These are phyloP conservation scores for Aureobasidium lini DNA, from an alignment of 2,329 filamentous ascomycete genomes.

Conservation along the genomic window DNA sequence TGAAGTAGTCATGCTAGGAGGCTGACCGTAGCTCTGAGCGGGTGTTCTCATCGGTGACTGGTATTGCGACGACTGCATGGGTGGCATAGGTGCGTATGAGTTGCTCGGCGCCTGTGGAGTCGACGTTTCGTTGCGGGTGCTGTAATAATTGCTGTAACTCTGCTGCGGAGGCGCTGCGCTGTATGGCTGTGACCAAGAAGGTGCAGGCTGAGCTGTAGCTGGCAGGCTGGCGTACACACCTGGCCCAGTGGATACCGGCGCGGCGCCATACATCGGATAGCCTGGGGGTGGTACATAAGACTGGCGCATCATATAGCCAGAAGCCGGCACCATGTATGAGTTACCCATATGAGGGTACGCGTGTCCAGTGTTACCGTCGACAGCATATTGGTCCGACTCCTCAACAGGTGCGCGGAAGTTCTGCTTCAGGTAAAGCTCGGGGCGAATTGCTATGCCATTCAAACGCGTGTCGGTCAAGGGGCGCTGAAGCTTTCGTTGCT, in stretches of 20 bases:
- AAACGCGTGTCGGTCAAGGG: conserved; percentile 49
- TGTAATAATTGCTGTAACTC: conserved; percentile 23
- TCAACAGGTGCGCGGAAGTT: conserved; percentile 33
- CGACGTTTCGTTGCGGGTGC: conserved; percentile 15
- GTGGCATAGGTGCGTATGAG: conserved; percentile 9
- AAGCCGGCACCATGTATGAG: conserved; percentile 20
- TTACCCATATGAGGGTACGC: conserved; percentile 29
- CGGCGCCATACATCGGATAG: conserved; percentile 27
- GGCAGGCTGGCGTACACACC: conserved; percentile 24
- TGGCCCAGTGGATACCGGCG: conserved; percentile 17
- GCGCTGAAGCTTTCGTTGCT: conserved; percentile 49
- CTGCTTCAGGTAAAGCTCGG: conserved; percentile 32
- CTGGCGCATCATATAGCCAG: conserved; percentile 24
- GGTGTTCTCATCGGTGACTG: conserved; percentile 10
- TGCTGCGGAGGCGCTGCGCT: conserved; percentile 19
- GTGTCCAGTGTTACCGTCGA: conserved; percentile 25
- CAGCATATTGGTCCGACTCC: conserved; percentile 30
- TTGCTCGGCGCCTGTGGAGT: conserved; percentile 19
- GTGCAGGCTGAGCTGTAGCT: conserved; percentile 21
- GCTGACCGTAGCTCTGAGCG: conserved; percentile 6
- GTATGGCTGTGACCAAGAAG: conserved; percentile 16
- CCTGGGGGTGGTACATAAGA: conserved; percentile 21
- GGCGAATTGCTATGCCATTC: conserved; percentile 27
- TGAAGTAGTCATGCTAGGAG: conserved; percentile 1
- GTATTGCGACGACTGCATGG: conserved; percentile 3